Percentiles rank a stretch among this genome's conserved stretches.
Conservation (phyloP, 2,329 filamentous ascomycete species). For the Aspergillus fumigatus region DNA sequence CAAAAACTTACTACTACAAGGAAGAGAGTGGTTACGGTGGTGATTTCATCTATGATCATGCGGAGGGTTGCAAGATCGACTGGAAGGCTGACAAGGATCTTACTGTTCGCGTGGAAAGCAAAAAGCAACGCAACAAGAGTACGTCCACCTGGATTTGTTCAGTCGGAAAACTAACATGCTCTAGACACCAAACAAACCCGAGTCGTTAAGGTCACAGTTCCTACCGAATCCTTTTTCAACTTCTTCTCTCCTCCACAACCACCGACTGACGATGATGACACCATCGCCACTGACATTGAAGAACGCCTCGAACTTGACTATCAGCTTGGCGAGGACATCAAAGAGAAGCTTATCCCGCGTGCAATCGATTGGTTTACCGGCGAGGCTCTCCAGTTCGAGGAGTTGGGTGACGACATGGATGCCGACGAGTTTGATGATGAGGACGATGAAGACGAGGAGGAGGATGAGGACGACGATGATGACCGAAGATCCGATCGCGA, state of each 20-base stretch:
- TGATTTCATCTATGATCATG: slow-evolving; percentile 99
- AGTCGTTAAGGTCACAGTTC: slow-evolving; percentile 98
- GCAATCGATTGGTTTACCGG: slow-evolving; percentile 99
- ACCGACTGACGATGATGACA: slow-evolving; percentile 64
- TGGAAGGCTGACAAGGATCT: slow-evolving; percentile 93
- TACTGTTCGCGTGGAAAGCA: slow-evolving; percentile 92
- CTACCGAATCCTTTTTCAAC: slow-evolving; percentile 98
- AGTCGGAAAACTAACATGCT: slow-evolving; percentile 9
- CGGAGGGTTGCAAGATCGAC: slow-evolving; percentile 95
- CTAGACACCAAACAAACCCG: slow-evolving; percentile 98
- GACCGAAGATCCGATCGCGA: slow-evolving; percentile 61
- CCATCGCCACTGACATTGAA: slow-evolving; percentile 85
- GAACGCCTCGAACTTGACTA: slow-evolving; percentile 97
- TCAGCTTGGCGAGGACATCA: slow-evolving; percentile 98
- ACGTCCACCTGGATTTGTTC: slow-evolving; percentile 35
- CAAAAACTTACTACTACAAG: slow-evolving; percentile 99
- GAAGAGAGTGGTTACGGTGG: slow-evolving; percentile 97
- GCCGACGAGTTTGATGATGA: slow-evolving; percentile 83
- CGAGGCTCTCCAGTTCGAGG: slow-evolving; percentile 94
- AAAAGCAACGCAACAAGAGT: slow-evolving; percentile 99
- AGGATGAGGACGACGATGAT: slow-evolving; percentile 82
- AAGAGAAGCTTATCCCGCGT: slow-evolving; percentile 98
- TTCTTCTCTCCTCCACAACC: slow-evolving; percentile 96
- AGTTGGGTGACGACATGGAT: slow-evolving; percentile 79
- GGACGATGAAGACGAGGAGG: slow-evolving; percentile 85